Base-by-base conservation (phyloP, 108 stramenopile species). In the Pseudonitzschia delicatissima region DNA sequence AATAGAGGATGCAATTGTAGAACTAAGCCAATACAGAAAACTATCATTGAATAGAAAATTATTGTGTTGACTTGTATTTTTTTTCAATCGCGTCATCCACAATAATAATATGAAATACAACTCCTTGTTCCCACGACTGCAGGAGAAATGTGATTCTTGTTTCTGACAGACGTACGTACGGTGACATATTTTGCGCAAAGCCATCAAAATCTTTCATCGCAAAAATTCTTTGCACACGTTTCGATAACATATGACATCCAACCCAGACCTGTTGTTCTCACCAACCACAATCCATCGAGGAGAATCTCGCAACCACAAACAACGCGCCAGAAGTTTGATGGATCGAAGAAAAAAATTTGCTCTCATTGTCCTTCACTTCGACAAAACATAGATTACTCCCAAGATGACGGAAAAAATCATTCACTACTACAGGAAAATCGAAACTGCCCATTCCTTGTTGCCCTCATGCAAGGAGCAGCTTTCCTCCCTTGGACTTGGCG, bases 391-490 rank as follows among this genome's bases (percentile, higher is more conserved):
- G 21, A 21, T 9, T 17, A 23, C 2, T 26, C 23, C 37, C 21
- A 70, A 32, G 47, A 73, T 67, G 73, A 67, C 57, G 37, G 73
- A 67, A 67, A 58, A 52, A 27, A 92, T 92, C 39, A 42, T 84
- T 35, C 92, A 93, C 64, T 93, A 93, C 84, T 93, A 90, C 62
- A 85, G 92, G 21, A 73, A 76, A 68, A 93, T 85, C 9, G 79
- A 82, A 28, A 65, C 92, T 5, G 67, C 85, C 5, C 92, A 84
- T 62, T 90, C 88, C n/a, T 75, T 93, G 67, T 75, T 90, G 52
- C 84, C 87, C 34, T 81, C 83, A 34, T 65, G 81, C 63, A 81
- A 82, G 66, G 87, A 87, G 55, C 77, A 84, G 44, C 79, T 92
- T 20, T 68, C 59, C 45, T 26, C 71, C 37, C 21, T 71, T 15